These are phyloP conservation scores for Odontarrhena argentea DNA, from an alignment of 345 rosid species.

Conservation along the genomic window DNA sequence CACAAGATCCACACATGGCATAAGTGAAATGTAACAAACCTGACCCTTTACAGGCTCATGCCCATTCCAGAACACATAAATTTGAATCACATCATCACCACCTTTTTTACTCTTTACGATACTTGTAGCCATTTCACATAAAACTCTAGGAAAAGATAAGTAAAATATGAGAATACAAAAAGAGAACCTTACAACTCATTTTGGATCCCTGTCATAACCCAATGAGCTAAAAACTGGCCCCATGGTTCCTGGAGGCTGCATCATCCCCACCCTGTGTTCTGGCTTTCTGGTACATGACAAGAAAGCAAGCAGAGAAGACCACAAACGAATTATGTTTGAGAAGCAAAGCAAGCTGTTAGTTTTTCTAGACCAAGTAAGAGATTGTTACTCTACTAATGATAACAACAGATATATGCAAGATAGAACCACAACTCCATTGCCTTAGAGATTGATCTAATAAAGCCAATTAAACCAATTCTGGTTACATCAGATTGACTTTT, in stretches of 20 bases:
- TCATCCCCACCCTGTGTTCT: conserved; percentile 49
- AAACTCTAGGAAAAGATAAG: conserved; percentile 7
- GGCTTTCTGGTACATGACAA: conserved; percentile 42
- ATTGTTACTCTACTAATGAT: no score
- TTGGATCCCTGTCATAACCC: conserved; percentile 69
- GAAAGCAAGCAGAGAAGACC: conserved; percentile 27
- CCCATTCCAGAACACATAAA: conserved; percentile 84
- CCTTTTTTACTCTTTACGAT: conserved; percentile 89
- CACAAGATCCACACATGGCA: conserved; percentile 1
- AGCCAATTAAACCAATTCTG: background rate
- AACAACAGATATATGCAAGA: no score
- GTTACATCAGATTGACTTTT: conserved; percentile 15
- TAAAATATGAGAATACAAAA: conserved; percentile 24
- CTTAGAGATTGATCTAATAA: conserved; percentile 8
- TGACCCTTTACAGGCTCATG: conserved; percentile 88
- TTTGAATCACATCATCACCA: conserved; percentile 80
- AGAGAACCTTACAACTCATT: conserved; percentile 82
- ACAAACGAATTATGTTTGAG: background rate
- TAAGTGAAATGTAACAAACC: conserved; percentile 43
- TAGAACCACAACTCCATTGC: background rate
- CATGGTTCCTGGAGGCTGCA: conserved; percentile 58
- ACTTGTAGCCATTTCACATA: conserved; percentile 1
- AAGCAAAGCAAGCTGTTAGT: no score
- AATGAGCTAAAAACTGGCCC: conserved; percentile 95
- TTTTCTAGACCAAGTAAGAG: no score